Conservation (phyloP, 164 flowering plant species). For the Paratinospora sagittata region DNA sequence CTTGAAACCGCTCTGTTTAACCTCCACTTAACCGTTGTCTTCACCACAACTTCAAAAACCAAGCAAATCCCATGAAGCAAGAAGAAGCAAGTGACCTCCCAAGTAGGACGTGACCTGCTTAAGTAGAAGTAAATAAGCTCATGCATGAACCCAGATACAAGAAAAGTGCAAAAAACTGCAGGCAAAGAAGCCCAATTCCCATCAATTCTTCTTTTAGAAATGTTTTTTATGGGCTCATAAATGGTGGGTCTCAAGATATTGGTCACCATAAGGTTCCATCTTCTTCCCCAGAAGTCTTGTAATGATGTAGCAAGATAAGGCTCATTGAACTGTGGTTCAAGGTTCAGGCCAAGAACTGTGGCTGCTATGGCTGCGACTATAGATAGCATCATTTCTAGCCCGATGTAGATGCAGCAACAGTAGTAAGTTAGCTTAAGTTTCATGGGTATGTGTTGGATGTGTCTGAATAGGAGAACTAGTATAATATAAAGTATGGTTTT, state of each 20-base stretch:
- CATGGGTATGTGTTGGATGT: background rate
- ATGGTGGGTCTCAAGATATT: constrained; percentile 16
- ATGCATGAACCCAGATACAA: constrained; percentile 14
- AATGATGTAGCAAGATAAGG: constrained; percentile 28
- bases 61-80: constrained; percentile 11
- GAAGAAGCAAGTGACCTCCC: constrained; percentile 17
- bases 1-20: constrained; percentile 1
- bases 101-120: constrained; percentile 2
- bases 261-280: constrained; percentile 30
- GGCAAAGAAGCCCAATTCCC: too few relatives aligned
- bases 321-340: constrained; percentile 22
- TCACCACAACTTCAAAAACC: background rate
- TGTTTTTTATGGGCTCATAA: constrained; percentile 14
- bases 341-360: background rate
- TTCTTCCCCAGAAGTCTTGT: constrained; percentile 33
- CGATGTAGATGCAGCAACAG: constrained; percentile 2
- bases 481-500: constrained; percentile 11
- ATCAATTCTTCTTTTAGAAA: too few relatives aligned
- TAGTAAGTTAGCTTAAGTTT: background rate
- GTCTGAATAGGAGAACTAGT: constrained; percentile 6
- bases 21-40: background rate
- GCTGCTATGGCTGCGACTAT: background rate
- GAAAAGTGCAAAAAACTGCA: background rate
- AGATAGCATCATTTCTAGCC: background rate
- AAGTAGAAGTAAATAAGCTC: constrained; percentile 7